Evolutionary conservation across 2,329 filamentous ascomycete genomes (phyloP), one percentile per base, ranked within the genome.

Genomic region (Phoma sp.): DNA sequence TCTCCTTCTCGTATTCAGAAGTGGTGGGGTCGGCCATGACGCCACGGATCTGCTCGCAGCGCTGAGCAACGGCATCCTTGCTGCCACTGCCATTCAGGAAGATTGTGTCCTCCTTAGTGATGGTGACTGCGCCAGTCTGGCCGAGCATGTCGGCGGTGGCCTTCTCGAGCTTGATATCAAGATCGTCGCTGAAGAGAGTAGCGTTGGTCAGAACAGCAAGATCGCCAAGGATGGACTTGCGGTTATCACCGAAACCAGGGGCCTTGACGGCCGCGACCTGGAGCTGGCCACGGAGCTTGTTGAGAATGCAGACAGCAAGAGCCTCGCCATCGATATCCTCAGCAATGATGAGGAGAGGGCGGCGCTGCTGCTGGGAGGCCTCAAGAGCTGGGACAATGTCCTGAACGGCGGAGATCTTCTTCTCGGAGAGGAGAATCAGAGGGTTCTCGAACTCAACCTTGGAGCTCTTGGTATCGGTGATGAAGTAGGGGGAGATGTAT

Each of bases 381-480:
- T 99, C 95, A 53, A 99, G 91, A 63, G 95, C 92, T 63, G 95
- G 95, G 73, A 99, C 93, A 74, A 99, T 98, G 79, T 99, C 95
- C 83, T 98, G 93, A 56, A 98, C 95, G 57, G 93, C 91, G 47
- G 95, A 99, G 80, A 99, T 99, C 89, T 99, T 99, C 90, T 97
- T 98, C 87, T 99, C 95, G 7, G 95, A 98, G 51, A 99, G 90
- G 45, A 99, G 90, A 77, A 99, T 95, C 75, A 99, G 81, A 64
- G 95, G 95, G 86, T 99, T 98, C 88, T 99, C 95, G 67, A 99
- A 99, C 82, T 99, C 95, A 54, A 98, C 93, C 88, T 99, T 99
- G 79, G 96, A 92, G 57, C 93, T 79, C 89, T 99, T 99, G 86
- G 92, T 82, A 74, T 99, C 95, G 82, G 95, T 99, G 83, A 99